These are phyloP conservation scores for Dimocarpus longan DNA, from an alignment of 345 rosid genomes.

Conservation along the genomic window DNA sequence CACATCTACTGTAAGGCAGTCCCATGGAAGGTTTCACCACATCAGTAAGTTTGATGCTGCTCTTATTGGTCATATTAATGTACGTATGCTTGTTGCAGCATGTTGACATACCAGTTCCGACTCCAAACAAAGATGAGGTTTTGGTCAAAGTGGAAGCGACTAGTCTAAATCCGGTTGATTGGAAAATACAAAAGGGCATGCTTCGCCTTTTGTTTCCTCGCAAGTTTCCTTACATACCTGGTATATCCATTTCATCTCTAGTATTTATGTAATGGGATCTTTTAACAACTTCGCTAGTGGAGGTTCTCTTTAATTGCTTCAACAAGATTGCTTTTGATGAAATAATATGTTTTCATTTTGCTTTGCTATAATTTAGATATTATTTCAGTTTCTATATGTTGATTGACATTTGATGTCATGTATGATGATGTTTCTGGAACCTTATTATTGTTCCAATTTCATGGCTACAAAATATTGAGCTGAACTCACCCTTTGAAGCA, in stretches of 20 bases:
- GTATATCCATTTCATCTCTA: slow-evolving; percentile 32
- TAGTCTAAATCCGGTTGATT: slow-evolving; percentile 65
- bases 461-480: neutral
- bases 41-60: neutral
- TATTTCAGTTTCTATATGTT: neutral
- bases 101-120: slow-evolving; percentile 57
- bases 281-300: neutral
- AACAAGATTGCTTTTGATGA: neutral
- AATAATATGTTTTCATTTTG: neutral
- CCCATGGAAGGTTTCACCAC: no score
- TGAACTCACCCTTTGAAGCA: neutral
- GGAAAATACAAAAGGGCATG: slow-evolving; percentile 74
- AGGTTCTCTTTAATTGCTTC: neutral
- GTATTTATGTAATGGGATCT: neutral
- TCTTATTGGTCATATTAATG: neutral
- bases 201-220: slow-evolving; percentile 60
- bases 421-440: slow-evolving; percentile 1
- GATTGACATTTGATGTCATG: neutral
- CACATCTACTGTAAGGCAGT: no score
- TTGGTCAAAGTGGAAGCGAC: slow-evolving; percentile 62
- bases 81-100: slow-evolving; percentile 45
- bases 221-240: slow-evolving; percentile 74
- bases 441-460: neutral
- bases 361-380: neutral
- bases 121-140: slow-evolving; percentile 56